Base-by-base conservation (phyloP, 805 yeast species). In the Metschnikowia reukaufii region DNA sequence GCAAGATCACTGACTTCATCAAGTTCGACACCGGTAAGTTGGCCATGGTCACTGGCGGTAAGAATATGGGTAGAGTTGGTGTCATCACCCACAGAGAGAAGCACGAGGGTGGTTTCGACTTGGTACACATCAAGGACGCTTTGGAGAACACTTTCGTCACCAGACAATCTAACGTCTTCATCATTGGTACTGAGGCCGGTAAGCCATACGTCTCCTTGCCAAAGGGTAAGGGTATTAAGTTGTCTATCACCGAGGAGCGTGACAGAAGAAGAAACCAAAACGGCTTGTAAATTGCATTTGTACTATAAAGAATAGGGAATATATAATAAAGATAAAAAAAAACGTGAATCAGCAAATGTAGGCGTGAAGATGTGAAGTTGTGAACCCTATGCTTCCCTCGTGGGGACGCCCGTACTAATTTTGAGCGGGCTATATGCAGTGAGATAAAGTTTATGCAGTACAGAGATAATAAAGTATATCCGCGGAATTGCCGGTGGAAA, bases 201-300 rank as follows among this genome's bases (percentile, higher is more conserved):
- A 89, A 88, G 81, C 96, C 97, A 70, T 82, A 81, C 82, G 81
- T 90, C 71, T 88, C 96, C 55, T 81, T 90, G 76, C 97, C 97
- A 81, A 90, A 89, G 92, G 97, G 97, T 81, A 90, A 90, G 85
- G 97, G 97, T 86, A 86, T 90, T 77, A 90, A 90, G 83, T 84
- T 90, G 72, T 73, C 92, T 67, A 90, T 90, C 73, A 81, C 96
- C 70, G 97, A 90, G 81, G 97, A 90, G 84, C 89, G 97, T 80
- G 97, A 90, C 88, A 84, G 91, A 83, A 91, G 96, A 79, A 87
- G 96, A 79, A 90, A 92, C 70, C 86, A 81, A 73, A 50, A 47
- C 30, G 66, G 64, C 44, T 60, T 64, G 61, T 63, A 63, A 58
- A 23, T 21, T 23, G 31, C 44, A 37, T 20, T 25, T 44, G 47